Evolutionary conservation across 2,329 filamentous ascomycete genomes (phyloP), one percentile per base, ranked within the genome.

Genomic region (Sporothrix brasiliensis): DNA sequence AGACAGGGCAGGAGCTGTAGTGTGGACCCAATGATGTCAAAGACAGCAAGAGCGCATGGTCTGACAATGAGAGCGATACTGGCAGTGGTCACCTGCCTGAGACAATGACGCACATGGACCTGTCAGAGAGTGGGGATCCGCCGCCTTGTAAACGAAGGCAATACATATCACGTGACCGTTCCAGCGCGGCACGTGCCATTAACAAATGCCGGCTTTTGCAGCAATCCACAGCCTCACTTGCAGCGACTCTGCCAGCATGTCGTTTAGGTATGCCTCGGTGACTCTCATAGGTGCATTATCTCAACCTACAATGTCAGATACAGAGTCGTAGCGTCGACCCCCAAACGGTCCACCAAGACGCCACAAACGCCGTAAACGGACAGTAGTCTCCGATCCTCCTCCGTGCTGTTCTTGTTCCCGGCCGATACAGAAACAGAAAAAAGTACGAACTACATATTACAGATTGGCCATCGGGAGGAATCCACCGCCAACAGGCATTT

Each of bases 21-120:
- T 69, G 68, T 47, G 61, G 41, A 53, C 56, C 49, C 68, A 49
- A 69, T 69, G 68, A 69, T 69, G 67, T 69, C 67, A 69, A 61
- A 39, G 54, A 58, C 9, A 60, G 67, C 65, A 44, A 21, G 52
- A 47, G 19, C 50, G 30, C 49, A 34, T 44, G 49, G 49, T 27
- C 65, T 67, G 49, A 44, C 41, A 44, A 2, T 34, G 34, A 34
- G 27, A 30, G 27, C 27, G 4, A 30, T 30, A 30, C 27, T 30
- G 3, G 19, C 24, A 30, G 11, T 65, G 60, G 60, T 65, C 61
- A 50, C 44, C 61, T 49, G 24, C 60, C 63, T 66, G 63, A 66
- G 47, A 53, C 63, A 54, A 44, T 67, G 65, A 67, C 65, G 50
- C 65, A 67, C 63, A 50, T 44, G 10, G 14, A 3, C 39, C 34